These are phyloP conservation scores for Wallacemonas sp. DNA, from an alignment of 208 protist genomes.

Conservation along the genomic window DNA sequence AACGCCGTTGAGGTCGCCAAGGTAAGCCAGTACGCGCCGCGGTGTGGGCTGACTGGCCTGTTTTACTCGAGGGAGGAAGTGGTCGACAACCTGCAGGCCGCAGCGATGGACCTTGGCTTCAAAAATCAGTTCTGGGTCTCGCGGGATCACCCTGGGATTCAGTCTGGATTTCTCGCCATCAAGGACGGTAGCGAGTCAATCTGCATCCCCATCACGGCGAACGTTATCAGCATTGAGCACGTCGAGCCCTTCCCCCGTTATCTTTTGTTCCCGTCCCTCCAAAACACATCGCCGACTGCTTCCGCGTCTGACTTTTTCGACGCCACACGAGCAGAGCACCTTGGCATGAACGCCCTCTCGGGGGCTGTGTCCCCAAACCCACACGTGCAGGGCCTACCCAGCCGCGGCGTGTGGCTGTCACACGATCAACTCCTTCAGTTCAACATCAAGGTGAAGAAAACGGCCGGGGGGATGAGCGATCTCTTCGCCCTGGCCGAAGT, in stretches of 20 bases:
- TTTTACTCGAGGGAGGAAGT: slow-evolving; percentile 89
- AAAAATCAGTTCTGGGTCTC: slow-evolving; percentile 86
- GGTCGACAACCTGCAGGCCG: slow-evolving; percentile 87
- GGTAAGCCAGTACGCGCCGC: slow-evolving; percentile 34
- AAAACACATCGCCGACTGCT: not conserved
- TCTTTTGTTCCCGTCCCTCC: slow-evolving; percentile 61
- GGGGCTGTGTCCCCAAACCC: slow-evolving; percentile 68
- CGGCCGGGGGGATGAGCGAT: slow-evolving; percentile 14
- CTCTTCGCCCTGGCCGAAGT: slow-evolving; percentile 70
- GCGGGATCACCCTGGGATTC: slow-evolving; percentile 57
- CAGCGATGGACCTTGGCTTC: slow-evolving; percentile 68
- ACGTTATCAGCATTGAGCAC: slow-evolving; percentile 55
- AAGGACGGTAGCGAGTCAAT: slow-evolving; percentile 83
- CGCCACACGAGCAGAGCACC: not conserved
- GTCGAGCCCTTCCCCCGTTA: slow-evolving; percentile 47
- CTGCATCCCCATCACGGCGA: slow-evolving; percentile 73
- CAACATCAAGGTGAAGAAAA: slow-evolving; percentile 41
- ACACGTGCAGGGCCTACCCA: slow-evolving; percentile 62
- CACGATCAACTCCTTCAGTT: slow-evolving; percentile 80
- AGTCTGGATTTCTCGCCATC: slow-evolving; percentile 62
- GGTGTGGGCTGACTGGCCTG: slow-evolving; percentile 74
- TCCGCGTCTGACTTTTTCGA: slow-evolving; percentile 16
- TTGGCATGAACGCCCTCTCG: slow-evolving; percentile 85
- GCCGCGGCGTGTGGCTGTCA: slow-evolving; percentile 82
- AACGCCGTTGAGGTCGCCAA: slow-evolving; percentile 17